phyloP scores from a whole-genome alignment of 2,329 filamentous ascomycete species.

The Alternaria rosae region DNA sequence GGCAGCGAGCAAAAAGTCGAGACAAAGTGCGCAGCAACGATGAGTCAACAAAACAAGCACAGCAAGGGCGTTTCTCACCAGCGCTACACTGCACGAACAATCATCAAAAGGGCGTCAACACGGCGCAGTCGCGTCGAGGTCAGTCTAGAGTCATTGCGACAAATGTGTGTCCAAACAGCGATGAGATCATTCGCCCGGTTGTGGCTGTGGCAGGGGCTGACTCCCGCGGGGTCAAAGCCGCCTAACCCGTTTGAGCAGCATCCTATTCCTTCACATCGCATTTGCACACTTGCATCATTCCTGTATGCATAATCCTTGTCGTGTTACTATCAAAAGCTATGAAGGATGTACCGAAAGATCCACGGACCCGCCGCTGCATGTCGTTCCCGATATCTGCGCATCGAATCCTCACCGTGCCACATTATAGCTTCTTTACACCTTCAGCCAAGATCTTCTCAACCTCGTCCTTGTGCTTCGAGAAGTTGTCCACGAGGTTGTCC shows the following conservation, averaged over 20 bases:
- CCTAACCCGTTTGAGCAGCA: constrained; percentile 1
- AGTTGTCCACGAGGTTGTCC: constrained; percentile 62
- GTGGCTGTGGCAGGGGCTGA: constrained; percentile 17
- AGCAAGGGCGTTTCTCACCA: constrained; percentile 25
- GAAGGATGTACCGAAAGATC: neutral
- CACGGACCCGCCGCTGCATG: neutral
- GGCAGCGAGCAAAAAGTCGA: constrained; percentile 18
- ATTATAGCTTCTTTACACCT: constrained; percentile 34
- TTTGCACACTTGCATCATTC: neutral
- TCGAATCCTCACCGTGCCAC: neutral
- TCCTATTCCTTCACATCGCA: neutral
- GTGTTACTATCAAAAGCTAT: neutral
- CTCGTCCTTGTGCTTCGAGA: constrained; percentile 57
- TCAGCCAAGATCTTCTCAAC: constrained; percentile 55
- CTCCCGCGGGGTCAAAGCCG: constrained; percentile 4
- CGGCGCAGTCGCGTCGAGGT: constrained; percentile 7
- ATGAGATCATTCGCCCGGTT: constrained; percentile 18
- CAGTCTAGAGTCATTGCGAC: constrained; percentile 12
- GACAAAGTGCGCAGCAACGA: constrained; percentile 4
- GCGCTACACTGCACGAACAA: neutral
- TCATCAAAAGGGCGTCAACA: constrained; percentile 18
- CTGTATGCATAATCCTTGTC: neutral
- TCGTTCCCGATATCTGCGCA: neutral
- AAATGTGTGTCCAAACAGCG: constrained; percentile 6
- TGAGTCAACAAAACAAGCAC: constrained; percentile 17